Conservation (phyloP, 345 rosid species). For the Murraya paniculata region DNA sequence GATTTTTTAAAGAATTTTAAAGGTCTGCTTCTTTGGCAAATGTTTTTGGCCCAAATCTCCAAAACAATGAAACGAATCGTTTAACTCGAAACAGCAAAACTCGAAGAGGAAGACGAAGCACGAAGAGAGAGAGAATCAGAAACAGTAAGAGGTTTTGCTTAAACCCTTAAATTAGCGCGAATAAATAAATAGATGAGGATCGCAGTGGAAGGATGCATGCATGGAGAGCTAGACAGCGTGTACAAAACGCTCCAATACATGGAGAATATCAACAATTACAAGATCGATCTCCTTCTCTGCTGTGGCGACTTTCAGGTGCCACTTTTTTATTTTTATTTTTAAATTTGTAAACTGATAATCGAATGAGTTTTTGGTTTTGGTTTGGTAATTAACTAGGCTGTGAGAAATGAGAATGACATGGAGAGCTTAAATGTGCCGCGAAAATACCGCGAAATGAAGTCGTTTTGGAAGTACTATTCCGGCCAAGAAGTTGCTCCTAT, state of each 20-base stretch:
- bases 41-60: background rate
- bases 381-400: conserved; percentile 49
- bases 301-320: conserved; percentile 91
- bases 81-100: no score
- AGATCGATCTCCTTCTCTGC: conserved; percentile 91
- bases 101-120: background rate
- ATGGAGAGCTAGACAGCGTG: conserved; percentile 88
- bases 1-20: no score
- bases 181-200: conserved; percentile 54
- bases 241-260: conserved; percentile 60
- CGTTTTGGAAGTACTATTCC: conserved; percentile 91
- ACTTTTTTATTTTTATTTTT: background rate
- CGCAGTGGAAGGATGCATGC: conserved; percentile 98
- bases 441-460: conserved; percentile 73
- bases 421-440: conserved; percentile 75
- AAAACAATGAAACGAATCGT: background rate
- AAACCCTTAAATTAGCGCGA: background rate
- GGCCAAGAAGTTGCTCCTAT: conserved; percentile 75
- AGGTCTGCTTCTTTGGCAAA: background rate
- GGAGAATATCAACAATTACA: conserved; percentile 50
- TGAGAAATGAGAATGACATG: conserved; percentile 83
- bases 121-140: background rate
- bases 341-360: background rate
- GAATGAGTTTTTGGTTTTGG: background rate
- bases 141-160: background rate